Evolutionary conservation across 192 early-diverging fungal genomes (phyloP), one percentile per base, ranked within the genome.

Genomic region (Coemansia guatemalensis): DNA sequence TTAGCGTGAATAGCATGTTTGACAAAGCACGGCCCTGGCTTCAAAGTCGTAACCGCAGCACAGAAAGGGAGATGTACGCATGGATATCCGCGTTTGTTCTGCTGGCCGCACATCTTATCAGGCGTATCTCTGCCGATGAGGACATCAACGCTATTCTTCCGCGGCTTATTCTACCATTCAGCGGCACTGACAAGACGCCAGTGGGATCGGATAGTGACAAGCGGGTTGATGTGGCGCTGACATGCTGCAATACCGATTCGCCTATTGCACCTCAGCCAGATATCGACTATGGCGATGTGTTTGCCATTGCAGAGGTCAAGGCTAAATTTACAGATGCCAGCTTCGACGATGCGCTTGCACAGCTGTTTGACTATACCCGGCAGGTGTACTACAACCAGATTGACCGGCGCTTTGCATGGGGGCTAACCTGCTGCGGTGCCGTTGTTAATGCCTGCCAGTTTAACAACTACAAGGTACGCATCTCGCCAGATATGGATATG

Each of bases 321-420:
- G 18, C 8, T 0, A 52, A 5, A 12, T 24, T 21, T 5, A 1
- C 39, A 11, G 20, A 2, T n/a, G 2, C 3, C 0, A 29, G 33
- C 20, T 3, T 22, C 1, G 21, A 32, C 5, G 60, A 62, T 7
- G 49, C 60, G 12, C 26, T 8, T 2, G 30, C 18, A 11, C 60
- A 62, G 30, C 27, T 62, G 0, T n/a, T 62, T 14, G 60, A 52
- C 5, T 62, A 62, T 22, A 20, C 49, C 0, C 49, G 49, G 1
- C 35, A 62, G 20, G 48, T 62, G 0, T 62, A 62, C 26, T 27
- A 48, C 1, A 33, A 20, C 30, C 60, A 62, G 30, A 12, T 4
- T 27, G 60, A 62, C 49, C 48, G 49, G 27, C 60, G 60, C 4
- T 62, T 62, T 20, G 17, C 51, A 21, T 35, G 47, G 49, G 60